Conservation (phyloP, 345 rosid genomes). For the Euphorbia lathyris region DNA sequence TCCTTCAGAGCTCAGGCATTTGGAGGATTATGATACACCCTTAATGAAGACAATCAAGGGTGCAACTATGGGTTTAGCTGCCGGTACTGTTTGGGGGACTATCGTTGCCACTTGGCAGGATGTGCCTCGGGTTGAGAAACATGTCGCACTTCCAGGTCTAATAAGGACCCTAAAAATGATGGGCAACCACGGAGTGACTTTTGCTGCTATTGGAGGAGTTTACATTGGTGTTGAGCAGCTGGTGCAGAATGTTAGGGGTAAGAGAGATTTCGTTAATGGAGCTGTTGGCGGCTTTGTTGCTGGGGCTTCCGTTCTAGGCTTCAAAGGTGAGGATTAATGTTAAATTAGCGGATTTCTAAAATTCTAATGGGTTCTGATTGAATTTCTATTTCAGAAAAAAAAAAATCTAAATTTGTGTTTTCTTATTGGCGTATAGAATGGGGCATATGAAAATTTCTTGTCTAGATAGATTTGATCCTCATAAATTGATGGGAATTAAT, state of each 20-base stretch:
- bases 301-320: conserved; percentile 86
- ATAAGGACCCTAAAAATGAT: conserved; percentile 88
- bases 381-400: not conserved
- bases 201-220: conserved; percentile 97
- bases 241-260: conserved; percentile 60
- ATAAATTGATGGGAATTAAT: not conserved
- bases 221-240: conserved; percentile 98
- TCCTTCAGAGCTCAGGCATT: conserved; percentile 77
- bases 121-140: conserved; percentile 97
- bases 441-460: not conserved
- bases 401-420: not conserved
- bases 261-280: conserved; percentile 88
- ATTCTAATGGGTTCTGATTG: not conserved
- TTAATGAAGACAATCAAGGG: conserved; percentile 81
- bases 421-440: not conserved
- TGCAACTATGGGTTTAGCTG: conserved; percentile 67
- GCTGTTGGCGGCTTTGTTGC: conserved; percentile 94
- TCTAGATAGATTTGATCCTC: conserved; percentile 3
- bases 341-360: not conserved
- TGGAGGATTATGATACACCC: conserved; percentile 78
- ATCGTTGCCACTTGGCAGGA: conserved; percentile 88
- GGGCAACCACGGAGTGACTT: conserved; percentile 86
- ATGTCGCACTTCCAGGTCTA: conserved; percentile 87
- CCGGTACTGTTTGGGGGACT: conserved; percentile 89
- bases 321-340: conserved; percentile 49